Evolutionary conservation across 305 asterid species (phyloP).

Genomic region (Fraxinus sp.): DNA sequence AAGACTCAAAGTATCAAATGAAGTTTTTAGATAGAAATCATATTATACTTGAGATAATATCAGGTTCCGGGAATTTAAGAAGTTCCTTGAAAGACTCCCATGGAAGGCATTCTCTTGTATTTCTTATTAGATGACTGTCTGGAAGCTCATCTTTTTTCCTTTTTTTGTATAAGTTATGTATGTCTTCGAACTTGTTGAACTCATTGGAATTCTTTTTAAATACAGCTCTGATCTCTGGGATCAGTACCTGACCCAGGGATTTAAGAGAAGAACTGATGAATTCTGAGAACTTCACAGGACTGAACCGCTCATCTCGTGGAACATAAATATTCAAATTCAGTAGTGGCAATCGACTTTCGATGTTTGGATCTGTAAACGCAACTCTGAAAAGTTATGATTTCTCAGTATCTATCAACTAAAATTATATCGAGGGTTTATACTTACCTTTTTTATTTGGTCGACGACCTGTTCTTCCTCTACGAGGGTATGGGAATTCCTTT

Average conservation of each 20-base stretch:
- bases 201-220: conserved; percentile 42
- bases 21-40: neutral
- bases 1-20: neutral
- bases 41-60: conserved; percentile 47
- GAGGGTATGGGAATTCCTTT: conserved; percentile 67
- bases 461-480: conserved; percentile 78
- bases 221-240: conserved; percentile 48
- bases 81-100: conserved; percentile 55
- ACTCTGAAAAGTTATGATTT: neutral
- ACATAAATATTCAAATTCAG: conserved; percentile 59
- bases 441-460: conserved; percentile 59
- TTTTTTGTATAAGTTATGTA: conserved; percentile 46
- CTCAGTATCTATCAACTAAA: neutral
- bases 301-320: conserved; percentile 70
- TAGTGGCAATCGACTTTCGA: conserved; percentile 59
- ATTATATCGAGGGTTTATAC: neutral
- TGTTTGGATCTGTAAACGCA: conserved; percentile 43
- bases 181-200: conserved; percentile 54
- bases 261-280: conserved; percentile 54
- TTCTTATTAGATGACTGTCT: conserved; percentile 32
- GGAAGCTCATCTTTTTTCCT: conserved; percentile 49
- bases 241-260: conserved; percentile 47
- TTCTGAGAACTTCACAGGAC: conserved; percentile 69
- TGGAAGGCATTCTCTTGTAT: conserved; percentile 39
- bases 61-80: conserved; percentile 59